Evolutionary conservation across 495 filamentous ascomycete species (phyloP).

Genomic region (Lineolata rhizophorae): DNA sequence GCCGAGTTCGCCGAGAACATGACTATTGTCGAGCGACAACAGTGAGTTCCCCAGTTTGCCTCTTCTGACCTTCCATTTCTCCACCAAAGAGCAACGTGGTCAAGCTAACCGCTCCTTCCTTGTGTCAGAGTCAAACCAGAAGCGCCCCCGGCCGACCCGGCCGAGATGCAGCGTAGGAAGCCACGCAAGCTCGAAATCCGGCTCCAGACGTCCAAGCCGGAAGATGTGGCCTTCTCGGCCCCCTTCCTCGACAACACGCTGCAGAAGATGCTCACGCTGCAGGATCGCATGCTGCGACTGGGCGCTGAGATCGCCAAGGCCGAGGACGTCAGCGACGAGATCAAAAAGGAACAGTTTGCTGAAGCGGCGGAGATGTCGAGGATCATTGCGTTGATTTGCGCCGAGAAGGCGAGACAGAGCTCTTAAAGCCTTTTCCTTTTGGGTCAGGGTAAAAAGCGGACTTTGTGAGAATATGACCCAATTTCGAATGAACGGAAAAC

Average conservation of each 20-base stretch:
- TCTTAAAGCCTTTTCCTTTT: constrained; percentile 4
- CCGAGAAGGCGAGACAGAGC: constrained; percentile 22
- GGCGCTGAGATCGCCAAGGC: constrained; percentile 14
- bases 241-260: constrained; percentile 23
- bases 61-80: background rate
- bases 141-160: background rate
- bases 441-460: too few relatives aligned
- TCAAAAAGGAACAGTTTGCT: constrained; percentile 19
- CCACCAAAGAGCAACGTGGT: too few relatives aligned
- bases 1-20: constrained; percentile 23
- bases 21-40: constrained; percentile 19
- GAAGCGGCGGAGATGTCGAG: constrained; percentile 18
- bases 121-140: too few relatives aligned
- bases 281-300: constrained; percentile 19
- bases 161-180: background rate
- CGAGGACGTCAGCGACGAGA: constrained; percentile 15
- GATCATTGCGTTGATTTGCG: constrained; percentile 22
- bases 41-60: too few relatives aligned
- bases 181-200: constrained; percentile 22
- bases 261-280: constrained; percentile 18
- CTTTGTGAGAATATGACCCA: too few relatives aligned
- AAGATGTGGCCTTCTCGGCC: constrained; percentile 18
- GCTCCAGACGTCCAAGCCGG: constrained; percentile 8
- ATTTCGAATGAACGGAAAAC: too few relatives aligned
- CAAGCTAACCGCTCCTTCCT: too few relatives aligned